Evolutionary conservation across 345 rosid genomes (phyloP), one percentile per base, ranked within the genome.

Genomic region (Salix caprea): DNA sequence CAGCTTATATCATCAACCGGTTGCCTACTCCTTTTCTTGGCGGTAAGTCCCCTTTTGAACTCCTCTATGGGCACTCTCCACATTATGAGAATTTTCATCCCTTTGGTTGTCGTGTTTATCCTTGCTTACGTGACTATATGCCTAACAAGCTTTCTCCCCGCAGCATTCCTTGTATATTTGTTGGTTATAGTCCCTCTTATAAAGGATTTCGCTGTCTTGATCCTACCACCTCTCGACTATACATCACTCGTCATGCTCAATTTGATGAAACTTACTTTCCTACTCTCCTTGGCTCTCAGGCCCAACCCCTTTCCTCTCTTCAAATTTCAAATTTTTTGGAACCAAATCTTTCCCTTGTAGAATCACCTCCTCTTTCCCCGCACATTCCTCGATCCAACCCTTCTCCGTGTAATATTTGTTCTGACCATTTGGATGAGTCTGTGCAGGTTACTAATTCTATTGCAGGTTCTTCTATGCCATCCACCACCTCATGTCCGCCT

Each of bases 231-330:
- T 21, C 28, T 37, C 24, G 67, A 67, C 1, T 73, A 13, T 44
- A 71, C 32, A 42, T 64, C 64, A 65, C 58, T n/a, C 28, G 44
- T 0, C 81, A 78, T 50, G 67, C 67, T 32, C 39, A 65, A 39
- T 78, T 78, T 72, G 77, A 78, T 65, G 68, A 78, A 12, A 44
- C 6, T 23, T 28, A 62, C 23, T 65, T 71, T 50, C 68, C 61
- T 12, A 52, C 14, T 54, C 7, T 56, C 15, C 12, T 11, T 68
- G 15, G 12, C 68, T 58, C 58, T 18, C 26, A 69, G 4, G 46
- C 46, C 5, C 48, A 60, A 40, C 62, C 75, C 46, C 16, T 70
- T 0, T 69, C 61, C 3, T 77, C 69, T 28, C 70, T 61, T 7
- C 16, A 30, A 11, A 13, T 46, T 65, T 75, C 2, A 0, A 48